Base-by-base conservation (phyloP, 2,329 filamentous ascomycete species). In the Penicillium frequentans region DNA sequence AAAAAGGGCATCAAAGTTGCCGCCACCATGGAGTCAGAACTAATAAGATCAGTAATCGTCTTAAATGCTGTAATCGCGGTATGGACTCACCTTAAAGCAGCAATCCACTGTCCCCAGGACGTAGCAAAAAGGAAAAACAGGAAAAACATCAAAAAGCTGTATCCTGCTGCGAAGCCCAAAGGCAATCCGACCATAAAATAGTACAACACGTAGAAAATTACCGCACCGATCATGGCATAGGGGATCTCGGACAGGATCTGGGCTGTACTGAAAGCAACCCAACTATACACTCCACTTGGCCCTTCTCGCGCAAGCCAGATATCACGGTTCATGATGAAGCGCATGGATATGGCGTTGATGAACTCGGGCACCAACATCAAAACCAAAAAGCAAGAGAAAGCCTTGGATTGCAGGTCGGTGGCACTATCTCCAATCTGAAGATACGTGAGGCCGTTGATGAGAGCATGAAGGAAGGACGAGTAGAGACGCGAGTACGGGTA, bases 1-100 rank as follows among this genome's bases (percentile, higher is more conserved):
- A 95, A 80, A 75, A 93, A 90, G 1, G 91, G 91, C 70, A 95
- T 91, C 57, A 91, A 83, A 60, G 93, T 86, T 13, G 88, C 86
- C 0, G 90, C 87, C 63, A 95, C 89, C 74, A 91, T 90, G 0
- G 90, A 85, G 14, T 73, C 70, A 26, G 68, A 61, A 37, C 70
- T 73, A 24, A n/a, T 46, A 59, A 27, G 62, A 57, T 44, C 13
- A 37, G 23, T 13, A n/a, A 16, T 33, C 31, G 31, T 33, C 13
- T 6, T 16, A 31, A 3, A n/a, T 24, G n/a, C 5, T 0, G 14
- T 11, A 8, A 23, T 52, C 16, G 6, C n/a, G 11, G 23, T n/a
- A 3, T 39, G 27, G 19, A 86, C 0, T 90, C 87, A 72, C 70
- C 71, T 73, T 44, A 90, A 88, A 1, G 90, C 89, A 58, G 86